Evolutionary conservation across 1,284 basidiomycete genomes (phyloP), one percentile per base, ranked within the genome.

Genomic region (Gymnopus androsaceus): DNA sequence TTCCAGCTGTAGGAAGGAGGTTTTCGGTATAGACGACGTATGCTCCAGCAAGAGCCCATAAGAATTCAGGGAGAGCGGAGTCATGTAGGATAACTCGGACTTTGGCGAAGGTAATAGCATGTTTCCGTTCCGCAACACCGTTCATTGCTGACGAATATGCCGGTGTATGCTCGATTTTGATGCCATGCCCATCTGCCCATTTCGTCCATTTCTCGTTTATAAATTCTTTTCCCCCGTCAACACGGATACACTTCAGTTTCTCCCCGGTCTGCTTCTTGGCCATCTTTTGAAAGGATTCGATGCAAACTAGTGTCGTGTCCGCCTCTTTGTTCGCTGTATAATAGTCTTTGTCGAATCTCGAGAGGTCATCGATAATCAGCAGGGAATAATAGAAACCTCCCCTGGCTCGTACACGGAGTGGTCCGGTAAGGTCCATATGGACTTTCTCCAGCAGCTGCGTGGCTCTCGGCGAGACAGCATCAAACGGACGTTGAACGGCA

Each of bases 1-100:
- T 54, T 5, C 64, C 58, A 0, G 59, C 12, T 1, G 61, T 62
- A 0, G 64, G 64, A n/a, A 67, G 61, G 14, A 61, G 60, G 38
- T 67, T 64, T 8, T 61, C 44, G 2, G 61, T 25, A 38, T 69
- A 67, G 2, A 63, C 46, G 1, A 59, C 41, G 3, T 57, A 45
- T 2, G 61, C 54, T 7, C 55, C 53, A 0, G 63, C 63, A 17
- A 56, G 30, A 0, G 57, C 52, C 66, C 61, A 65, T 0, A 63
- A 25, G 15, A 30, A 61, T 37, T 50, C 50, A 17, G 58, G 63
- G 4, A 63, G 44, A 3, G 23, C 53, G 9, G 61, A 59, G n/a
- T 64, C 63, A 4, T 45, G 14, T 0, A 65, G 51, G 25, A 64
- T 48, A 31, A 52, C 56, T 1, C 64, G 56, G 3, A 61, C 61